Evolutionary conservation across 805 yeast species (phyloP), one percentile per base, ranked within the genome.

Genomic region (Barnettozyma wickerhamii): DNA sequence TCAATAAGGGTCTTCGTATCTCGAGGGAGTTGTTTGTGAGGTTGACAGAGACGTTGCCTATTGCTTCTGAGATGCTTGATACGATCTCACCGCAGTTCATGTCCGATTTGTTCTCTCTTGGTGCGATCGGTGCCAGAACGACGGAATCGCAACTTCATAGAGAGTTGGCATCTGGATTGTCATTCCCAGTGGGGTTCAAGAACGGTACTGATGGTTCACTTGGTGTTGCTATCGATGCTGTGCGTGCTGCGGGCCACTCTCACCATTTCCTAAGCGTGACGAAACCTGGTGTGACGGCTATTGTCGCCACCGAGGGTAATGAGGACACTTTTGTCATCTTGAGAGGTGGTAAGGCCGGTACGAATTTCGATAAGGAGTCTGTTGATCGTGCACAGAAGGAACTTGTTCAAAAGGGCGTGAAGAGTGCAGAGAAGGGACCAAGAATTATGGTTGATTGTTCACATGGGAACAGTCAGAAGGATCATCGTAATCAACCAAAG

Each of bases 71-170:
- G 69, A 91, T 91, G 96, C 77, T 91, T 60, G 99, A 91, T 65
- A 91, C 98, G 20, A 91, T 93, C 48, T 88, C 96, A 13, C 99
- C 99, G 2, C 96, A 91, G 72, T 91, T 84, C 68, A 74, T 91
- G 56, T 79, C 93, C 37, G 99, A 91, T 64, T 77, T 91, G 52
- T 84, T 91, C 75, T 85, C 96, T 19, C 78, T 93, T 40, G 99
- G 99, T 58, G 99, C 99, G 36, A 90, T 91, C 63, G 99, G 99
- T 57, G 99, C 99, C 30, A 84, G 99, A 74, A 91, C 99, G 34
- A 91, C 99, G 30, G 99, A 91, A 71, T 89, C 96, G 30, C 99
- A 91, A 71, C 77, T 91, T 40, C 99, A 91, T 66, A 82, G 99
- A 65, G 99, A 91, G 66, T 76, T 91, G 52, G 96, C 98, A 4